phyloP scores from a whole-genome alignment of 352 stramenopile species.

The Pythium apleroticum region DNA sequence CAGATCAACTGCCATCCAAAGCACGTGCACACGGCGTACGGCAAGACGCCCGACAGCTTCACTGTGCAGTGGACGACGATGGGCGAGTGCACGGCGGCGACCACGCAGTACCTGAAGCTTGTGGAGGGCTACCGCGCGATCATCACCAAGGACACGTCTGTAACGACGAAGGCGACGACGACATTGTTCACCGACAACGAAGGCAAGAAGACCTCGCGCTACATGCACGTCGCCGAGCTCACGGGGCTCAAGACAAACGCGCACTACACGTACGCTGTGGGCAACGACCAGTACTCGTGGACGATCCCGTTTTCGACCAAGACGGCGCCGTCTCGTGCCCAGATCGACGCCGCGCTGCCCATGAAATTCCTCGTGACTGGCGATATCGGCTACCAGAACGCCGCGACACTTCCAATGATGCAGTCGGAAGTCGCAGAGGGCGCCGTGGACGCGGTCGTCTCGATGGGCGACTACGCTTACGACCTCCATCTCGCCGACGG shows the following conservation, averaged over 20 bases:
- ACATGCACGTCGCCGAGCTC: conserved; percentile 69
- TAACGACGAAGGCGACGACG: conserved; percentile 44
- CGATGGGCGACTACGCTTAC: conserved; percentile 90
- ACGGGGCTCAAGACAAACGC: conserved; percentile 59
- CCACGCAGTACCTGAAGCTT: conserved; percentile 51
- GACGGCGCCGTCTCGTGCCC: conserved; percentile 46
- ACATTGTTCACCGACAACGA: conserved; percentile 72
- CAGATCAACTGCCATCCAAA: conserved; percentile 65
- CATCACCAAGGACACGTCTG: conserved; percentile 43
- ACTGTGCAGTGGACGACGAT: conserved; percentile 81
- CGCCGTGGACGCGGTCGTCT: conserved; percentile 76
- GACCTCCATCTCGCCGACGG: conserved; percentile 82
- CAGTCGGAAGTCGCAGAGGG: conserved; percentile 81
- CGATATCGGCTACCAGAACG: conserved; percentile 90
- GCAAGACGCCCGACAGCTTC: conserved; percentile 52
- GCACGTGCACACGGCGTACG: conserved; percentile 83
- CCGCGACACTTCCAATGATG: conserved; percentile 86
- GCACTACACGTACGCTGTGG: conserved; percentile 84
- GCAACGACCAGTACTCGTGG: conserved; percentile 74
- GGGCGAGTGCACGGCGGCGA: conserved; percentile 44
- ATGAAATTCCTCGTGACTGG: conserved; percentile 79
- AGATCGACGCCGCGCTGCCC: conserved; percentile 35
- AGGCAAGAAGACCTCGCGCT: conserved; percentile 52
- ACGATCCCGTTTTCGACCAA: conserved; percentile 80
- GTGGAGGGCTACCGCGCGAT: conserved; percentile 52